Conservation (phyloP, 768 basidiomycete genomes). For the Cystofilobasidium bisporidii region DNA sequence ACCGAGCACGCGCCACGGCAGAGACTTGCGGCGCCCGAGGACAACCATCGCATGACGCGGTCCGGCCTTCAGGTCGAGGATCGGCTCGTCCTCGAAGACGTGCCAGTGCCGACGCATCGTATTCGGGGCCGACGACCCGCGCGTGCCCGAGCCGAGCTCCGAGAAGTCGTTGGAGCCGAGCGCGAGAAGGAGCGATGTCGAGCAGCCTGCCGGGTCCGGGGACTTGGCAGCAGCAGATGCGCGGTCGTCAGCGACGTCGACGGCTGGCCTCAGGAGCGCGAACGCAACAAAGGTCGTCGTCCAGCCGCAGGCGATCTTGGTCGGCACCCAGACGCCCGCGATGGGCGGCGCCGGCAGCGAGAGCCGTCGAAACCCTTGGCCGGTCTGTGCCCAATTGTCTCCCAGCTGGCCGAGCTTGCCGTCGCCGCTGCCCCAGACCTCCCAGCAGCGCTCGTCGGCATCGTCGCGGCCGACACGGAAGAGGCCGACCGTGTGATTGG, state of each 20-base stretch:
- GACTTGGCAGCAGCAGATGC: no score
- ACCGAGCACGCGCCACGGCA: background rate
- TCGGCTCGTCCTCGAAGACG: background rate
- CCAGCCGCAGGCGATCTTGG: constrained; percentile 12
- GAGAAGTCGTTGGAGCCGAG: constrained; percentile 35
- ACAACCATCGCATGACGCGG: background rate
- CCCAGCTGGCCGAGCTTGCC: background rate
- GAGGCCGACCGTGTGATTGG: background rate
- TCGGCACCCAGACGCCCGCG: background rate
- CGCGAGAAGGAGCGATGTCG: constrained; percentile 39
- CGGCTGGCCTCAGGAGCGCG: constrained; percentile 38
- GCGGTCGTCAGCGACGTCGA: no score
- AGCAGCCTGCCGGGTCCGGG: no score
- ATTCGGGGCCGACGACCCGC: background rate
- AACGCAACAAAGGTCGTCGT: constrained; percentile 37
- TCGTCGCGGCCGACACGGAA: background rate
- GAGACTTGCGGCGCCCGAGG: background rate
- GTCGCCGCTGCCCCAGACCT: constrained; percentile 2
- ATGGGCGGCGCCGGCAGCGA: background rate
- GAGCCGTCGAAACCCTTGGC: background rate
- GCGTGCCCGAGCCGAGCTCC: background rate
- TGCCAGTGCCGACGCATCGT: background rate
- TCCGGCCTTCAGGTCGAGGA: background rate
- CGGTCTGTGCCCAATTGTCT: background rate
- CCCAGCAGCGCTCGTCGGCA: background rate